phyloP scores from a whole-genome alignment of 176 grass and related monocot genomes.

The Paspalum notatum region DNA sequence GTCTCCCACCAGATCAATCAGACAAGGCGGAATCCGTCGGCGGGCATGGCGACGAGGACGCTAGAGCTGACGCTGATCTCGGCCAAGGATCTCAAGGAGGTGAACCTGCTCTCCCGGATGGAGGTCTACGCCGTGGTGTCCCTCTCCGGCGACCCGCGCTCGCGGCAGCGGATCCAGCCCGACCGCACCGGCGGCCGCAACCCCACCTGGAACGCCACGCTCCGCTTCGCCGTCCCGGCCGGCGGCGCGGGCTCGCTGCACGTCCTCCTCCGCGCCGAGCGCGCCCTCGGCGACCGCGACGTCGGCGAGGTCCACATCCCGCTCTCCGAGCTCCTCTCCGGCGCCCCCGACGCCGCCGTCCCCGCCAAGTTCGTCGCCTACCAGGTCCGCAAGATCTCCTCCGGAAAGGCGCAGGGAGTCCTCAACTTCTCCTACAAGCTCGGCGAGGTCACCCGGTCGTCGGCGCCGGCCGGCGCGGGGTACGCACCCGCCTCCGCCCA shows the following conservation, averaged over 20 bases:
- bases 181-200: slow-evolving; percentile 69
- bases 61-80: slow-evolving; percentile 82
- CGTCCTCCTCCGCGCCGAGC: slow-evolving; percentile 72
- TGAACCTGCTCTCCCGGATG: slow-evolving; percentile 83
- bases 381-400: slow-evolving; percentile 65
- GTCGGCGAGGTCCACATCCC: slow-evolving; percentile 82
- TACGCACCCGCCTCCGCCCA: background rate
- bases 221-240: slow-evolving; percentile 56
- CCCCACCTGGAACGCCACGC: slow-evolving; percentile 69
- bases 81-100: slow-evolving; percentile 77
- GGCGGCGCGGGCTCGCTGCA: slow-evolving; percentile 25
- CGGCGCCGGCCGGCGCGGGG: background rate
- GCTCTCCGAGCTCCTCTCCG: slow-evolving; percentile 67
- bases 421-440: slow-evolving; percentile 89
- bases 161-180: slow-evolving; percentile 46
- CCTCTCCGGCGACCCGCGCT: slow-evolving; percentile 60
- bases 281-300: slow-evolving; percentile 70
- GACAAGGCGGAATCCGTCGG: background rate
- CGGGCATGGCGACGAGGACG: slow-evolving; percentile 58
- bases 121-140: slow-evolving; percentile 77
- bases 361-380: slow-evolving; percentile 66
- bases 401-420: slow-evolving; percentile 70
- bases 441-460: slow-evolving; percentile 43
- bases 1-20: background rate
- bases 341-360: slow-evolving; percentile 37